A percentile compares a stretch with the other conserved stretches of the same genome.
Evolutionary conservation across 768 basidiomycete genomes (phyloP).

Genomic region (Tephrocybe sp.): DNA sequence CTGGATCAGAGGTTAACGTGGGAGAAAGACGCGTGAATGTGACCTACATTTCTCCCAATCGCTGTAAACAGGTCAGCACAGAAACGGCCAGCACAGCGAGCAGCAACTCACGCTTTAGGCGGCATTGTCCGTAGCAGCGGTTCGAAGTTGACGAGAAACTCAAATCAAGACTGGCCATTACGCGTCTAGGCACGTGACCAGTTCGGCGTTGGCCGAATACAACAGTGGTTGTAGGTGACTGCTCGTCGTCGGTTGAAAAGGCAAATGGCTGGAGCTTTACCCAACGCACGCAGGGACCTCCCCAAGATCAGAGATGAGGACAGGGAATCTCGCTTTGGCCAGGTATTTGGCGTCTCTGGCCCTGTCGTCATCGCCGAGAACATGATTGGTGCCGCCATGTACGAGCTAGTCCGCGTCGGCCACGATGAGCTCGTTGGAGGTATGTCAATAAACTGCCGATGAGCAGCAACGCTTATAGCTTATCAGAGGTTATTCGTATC

Average conservation of each 20-base stretch:
- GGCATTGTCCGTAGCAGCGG: conserved; percentile 60
- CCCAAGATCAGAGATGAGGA: conserved; percentile 91
- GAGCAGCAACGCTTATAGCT: conserved; percentile 5
- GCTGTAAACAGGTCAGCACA: conserved; percentile 38
- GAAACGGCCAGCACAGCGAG: conserved; percentile 11
- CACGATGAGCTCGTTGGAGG: conserved; percentile 98
- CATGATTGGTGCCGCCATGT: conserved; percentile 96
- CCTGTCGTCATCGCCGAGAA: conserved; percentile 97
- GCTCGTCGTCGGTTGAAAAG: not conserved
- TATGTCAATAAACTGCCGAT: conserved; percentile 32
- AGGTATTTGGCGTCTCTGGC: conserved; percentile 94
- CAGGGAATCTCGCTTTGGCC: conserved; percentile 81
- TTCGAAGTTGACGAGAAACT: conserved; percentile 11
- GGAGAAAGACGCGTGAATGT: not conserved
- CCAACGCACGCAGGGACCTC: conserved; percentile 86
- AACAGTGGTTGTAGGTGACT: not conserved
- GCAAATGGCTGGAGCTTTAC: conserved; percentile 88
- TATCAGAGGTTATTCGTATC: conserved; percentile 95
- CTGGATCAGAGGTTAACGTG: conserved; percentile 36
- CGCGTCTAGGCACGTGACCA: conserved; percentile 33
- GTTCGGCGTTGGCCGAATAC: conserved; percentile 19
- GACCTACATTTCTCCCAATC: conserved; percentile 97
- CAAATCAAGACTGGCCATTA: conserved; percentile 22
- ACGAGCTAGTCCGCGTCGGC: conserved; percentile 96
- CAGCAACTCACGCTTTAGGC: conserved; percentile 85